Evolutionary conservation across 805 yeast genomes (phyloP).

Genomic region (Kodamaea kaohsiungensis): DNA sequence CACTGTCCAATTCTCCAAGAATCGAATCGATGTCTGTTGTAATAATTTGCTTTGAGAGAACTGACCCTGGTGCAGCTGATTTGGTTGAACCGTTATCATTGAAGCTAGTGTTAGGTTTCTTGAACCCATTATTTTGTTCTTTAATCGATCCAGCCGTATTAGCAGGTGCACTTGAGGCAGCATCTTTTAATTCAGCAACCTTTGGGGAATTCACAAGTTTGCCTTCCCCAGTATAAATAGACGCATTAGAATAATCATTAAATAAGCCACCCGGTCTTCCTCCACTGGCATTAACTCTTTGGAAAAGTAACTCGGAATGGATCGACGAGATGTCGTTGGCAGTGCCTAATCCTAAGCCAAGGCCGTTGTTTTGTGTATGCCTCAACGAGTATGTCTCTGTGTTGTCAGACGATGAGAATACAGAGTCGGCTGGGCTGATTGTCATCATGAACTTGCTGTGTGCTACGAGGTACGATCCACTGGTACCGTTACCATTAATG

Average conservation of each 20-base stretch:
- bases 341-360: constrained; percentile 39
- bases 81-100: constrained; percentile 8
- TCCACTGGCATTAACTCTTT: not conserved
- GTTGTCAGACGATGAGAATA: constrained; percentile 5
- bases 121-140: constrained; percentile 20
- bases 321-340: constrained; percentile 43
- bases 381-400: constrained; percentile 9
- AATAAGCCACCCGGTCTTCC: constrained; percentile 1
- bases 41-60: constrained; percentile 32
- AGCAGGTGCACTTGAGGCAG: not conserved
- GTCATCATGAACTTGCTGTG: constrained; percentile 6
- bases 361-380: constrained; percentile 11
- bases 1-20: constrained; percentile 34
- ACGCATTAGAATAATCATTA: constrained; percentile 17
- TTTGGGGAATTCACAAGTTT: constrained; percentile 5
- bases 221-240: constrained; percentile 17
- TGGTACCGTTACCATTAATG: constrained; percentile 1
- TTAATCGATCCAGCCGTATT: constrained; percentile 13
- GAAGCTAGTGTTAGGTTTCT: not conserved
- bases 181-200: constrained; percentile 12
- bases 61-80: constrained; percentile 21
- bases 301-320: constrained; percentile 31
- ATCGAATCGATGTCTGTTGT: constrained; percentile 36
- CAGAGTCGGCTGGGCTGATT: constrained; percentile 5
- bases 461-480: not conserved